phyloP scores from a whole-genome alignment of 2,329 filamentous ascomycete genomes.

The Aspergillus oerlinghausenensis region DNA sequence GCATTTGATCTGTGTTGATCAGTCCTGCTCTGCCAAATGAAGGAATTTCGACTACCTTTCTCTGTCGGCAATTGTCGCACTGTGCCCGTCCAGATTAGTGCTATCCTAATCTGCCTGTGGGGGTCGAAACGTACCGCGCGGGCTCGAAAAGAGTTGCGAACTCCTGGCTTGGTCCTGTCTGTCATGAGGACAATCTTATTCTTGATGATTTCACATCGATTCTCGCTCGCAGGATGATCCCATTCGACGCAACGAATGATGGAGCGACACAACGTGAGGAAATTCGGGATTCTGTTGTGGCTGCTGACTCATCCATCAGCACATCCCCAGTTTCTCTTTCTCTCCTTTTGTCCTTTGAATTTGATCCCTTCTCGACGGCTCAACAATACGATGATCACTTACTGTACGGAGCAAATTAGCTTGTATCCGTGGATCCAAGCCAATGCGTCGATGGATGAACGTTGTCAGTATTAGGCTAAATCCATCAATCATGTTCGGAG shows the following conservation, averaged over 20 bases:
- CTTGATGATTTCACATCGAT: not conserved
- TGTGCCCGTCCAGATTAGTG: slow-evolving; percentile 1
- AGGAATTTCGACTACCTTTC: slow-evolving; percentile 18
- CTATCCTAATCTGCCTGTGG: not conserved
- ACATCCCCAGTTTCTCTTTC: not conserved
- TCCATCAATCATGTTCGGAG: not conserved
- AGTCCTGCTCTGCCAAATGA: not conserved
- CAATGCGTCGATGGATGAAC: not conserved
- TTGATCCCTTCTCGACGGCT: not conserved
- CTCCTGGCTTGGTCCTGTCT: slow-evolving; percentile 3
- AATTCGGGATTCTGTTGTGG: not conserved
- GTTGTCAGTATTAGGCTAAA: not conserved
- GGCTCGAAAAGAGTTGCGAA: slow-evolving; percentile 18
- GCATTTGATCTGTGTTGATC: slow-evolving; percentile 17
- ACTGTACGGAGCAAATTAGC: not conserved
- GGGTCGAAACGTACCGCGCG: slow-evolving; percentile 17
- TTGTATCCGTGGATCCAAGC: not conserved
- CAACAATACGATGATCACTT: not conserved
- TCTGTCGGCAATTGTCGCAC: slow-evolving; percentile 26
- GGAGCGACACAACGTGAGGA: not conserved
- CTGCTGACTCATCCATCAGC: not conserved
- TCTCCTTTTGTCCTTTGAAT: not conserved
- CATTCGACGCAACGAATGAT: not conserved
- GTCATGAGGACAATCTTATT: not conserved
- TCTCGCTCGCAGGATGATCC: not conserved